Percentiles rank a stretch among this genome's conserved stretches.
Evolutionary conservation across 148 eudicot genomes (phyloP).

Genomic region (Vaccinium macrocarpon): DNA sequence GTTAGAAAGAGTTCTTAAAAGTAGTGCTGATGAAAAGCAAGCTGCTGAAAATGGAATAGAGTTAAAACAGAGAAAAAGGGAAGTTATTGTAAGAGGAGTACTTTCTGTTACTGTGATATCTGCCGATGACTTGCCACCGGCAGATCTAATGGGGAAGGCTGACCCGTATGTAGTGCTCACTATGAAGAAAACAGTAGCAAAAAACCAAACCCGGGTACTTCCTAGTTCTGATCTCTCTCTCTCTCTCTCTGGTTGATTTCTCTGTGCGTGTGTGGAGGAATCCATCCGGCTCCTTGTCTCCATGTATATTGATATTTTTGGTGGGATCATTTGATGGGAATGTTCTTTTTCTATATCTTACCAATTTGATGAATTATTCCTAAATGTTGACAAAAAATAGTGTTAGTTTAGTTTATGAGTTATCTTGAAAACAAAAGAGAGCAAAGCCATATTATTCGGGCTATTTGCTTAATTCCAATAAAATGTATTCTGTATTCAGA

Average conservation of each 20-base stretch:
- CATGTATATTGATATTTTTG: not conserved
- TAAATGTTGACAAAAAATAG: not conserved
- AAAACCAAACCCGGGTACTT: conserved; percentile 77
- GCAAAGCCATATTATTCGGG: not conserved
- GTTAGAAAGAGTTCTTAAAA: conserved; percentile 71
- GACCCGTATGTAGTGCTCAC: conserved; percentile 81
- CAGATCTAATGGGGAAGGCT: conserved; percentile 84
- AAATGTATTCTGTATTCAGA: not conserved
- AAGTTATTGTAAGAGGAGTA: conserved; percentile 82
- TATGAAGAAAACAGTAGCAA: conserved; percentile 74
- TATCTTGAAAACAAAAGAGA: not conserved
- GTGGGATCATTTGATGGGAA: not conserved
- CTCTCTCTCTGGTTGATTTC: not conserved
- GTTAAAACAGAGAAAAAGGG: conserved; percentile 45
- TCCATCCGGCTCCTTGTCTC: not conserved
- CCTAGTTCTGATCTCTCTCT: not conserved
- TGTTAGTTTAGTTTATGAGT: not conserved
- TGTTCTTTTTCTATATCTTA: not conserved
- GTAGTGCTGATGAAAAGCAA: conserved; percentile 38
- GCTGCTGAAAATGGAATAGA: conserved; percentile 43
- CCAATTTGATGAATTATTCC: not conserved
- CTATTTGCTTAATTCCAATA: not conserved
- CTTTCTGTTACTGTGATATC: conserved; percentile 88
- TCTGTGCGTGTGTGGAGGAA: not conserved
- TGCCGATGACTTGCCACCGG: conserved; percentile 79